phyloP scores from a whole-genome alignment of 1,139 yeast species.

The Yamadazyma mexicana region DNA sequence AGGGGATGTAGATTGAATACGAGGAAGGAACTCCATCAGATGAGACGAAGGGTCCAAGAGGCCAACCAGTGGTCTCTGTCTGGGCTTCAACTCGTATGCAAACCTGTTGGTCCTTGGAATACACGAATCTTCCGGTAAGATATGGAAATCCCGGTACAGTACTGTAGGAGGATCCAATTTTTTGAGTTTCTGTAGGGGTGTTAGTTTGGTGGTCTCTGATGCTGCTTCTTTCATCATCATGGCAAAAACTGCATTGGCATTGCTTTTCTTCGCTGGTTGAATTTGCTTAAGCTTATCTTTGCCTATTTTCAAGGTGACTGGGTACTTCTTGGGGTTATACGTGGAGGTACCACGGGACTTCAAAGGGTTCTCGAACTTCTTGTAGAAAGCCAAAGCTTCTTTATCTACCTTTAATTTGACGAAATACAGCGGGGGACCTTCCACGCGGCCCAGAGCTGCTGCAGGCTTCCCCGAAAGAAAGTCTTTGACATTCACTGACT shows the following conservation, averaged over 20 bases:
- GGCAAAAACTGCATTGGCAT: constrained; percentile 20
- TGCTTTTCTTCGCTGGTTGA: constrained; percentile 6
- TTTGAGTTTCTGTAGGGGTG: constrained; percentile 25
- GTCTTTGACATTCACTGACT: constrained; percentile 33
- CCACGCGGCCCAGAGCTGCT: background rate
- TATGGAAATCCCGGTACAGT: constrained; percentile 21
- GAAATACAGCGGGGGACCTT: constrained; percentile 11
- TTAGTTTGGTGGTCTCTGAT: constrained; percentile 19
- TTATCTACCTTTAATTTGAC: constrained; percentile 31
- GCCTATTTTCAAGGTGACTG: constrained; percentile 20
- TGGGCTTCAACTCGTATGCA: background rate
- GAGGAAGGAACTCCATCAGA: background rate
- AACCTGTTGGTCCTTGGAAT: background rate
- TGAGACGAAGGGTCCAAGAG: background rate
- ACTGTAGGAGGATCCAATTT: constrained; percentile 23
- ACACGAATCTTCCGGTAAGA: constrained; percentile 6
- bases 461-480: constrained; percentile 15
- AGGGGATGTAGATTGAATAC: background rate
- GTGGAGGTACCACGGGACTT: constrained; percentile 21
- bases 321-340: constrained; percentile 4
- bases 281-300: constrained; percentile 14
- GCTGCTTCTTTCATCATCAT: constrained; percentile 28
- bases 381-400: constrained; percentile 24
- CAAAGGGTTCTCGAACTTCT: constrained; percentile 31
- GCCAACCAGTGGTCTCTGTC: background rate